Evolutionary conservation across 306 rosid species (phyloP), one percentile per base, ranked within the genome.

Genomic region (Quercus rubra): DNA sequence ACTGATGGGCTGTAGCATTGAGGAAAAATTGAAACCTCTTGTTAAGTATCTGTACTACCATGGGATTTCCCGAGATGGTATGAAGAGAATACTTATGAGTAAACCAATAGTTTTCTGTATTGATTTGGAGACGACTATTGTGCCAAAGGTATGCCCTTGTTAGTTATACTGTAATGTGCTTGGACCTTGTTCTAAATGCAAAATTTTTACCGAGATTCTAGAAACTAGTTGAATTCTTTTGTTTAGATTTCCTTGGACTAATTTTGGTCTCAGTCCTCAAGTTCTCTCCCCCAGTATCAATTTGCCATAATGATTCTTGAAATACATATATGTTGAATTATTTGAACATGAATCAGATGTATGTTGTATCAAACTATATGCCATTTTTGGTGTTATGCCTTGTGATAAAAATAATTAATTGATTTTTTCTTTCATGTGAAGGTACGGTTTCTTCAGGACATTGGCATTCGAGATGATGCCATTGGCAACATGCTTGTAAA

Each of bases 401-500:
- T 28, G 33, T 49, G 56, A 57, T 70, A 41, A 78, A 71, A 56
- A 35, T 68, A 58, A 78, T 88, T 63, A 83, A 55, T 27, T 51
- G 30, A 49, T 28, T 69, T 69, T 35, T 75, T 73, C 69, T 80
- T 77, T 79, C 17, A 79, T 19, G 27, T 84, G 85, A 76, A 94
- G 98, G 97, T 94, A 52, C 74, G 77, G 58, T 92, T 94, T 88
- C 92, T 92, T 77, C 89, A 85, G 83, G 97, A 92, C 79, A 70
- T 94, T 9, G 98, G 97, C 31, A 80, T 94, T 83, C 89, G 73
- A 73, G 86, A 92, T 55, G 97, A 90, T 61, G 97, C 93, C 43
- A 91, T 94, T 72, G 91, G 97, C 76, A 94, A 88, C 85, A 94
- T 94, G 98, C 97, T 92, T 81, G 98, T 91, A 28, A 94, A 90